These are phyloP conservation scores for Hanseniaspora singularis DNA, from an alignment of 805 yeast genomes.

Conservation along the genomic window DNA sequence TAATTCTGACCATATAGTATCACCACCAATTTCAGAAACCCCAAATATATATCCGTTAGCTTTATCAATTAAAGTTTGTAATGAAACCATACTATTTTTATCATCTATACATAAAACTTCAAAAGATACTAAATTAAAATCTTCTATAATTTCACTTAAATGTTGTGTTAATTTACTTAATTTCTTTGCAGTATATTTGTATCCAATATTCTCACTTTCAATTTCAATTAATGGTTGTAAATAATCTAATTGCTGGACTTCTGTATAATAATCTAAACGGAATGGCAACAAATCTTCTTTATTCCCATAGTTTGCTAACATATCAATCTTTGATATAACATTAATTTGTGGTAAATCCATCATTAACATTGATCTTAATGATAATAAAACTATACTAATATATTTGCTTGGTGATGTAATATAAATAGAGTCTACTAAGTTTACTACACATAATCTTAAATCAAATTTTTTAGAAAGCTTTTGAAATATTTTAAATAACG, in stretches of 20 bases:
- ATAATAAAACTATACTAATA: slow-evolving; percentile 63
- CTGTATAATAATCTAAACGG: slow-evolving; percentile 74
- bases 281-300: slow-evolving; percentile 48
- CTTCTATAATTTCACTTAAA: slow-evolving; percentile 73
- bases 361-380: slow-evolving; percentile 85
- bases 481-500: slow-evolving; percentile 57
- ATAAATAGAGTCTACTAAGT: slow-evolving; percentile 70
- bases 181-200: slow-evolving; percentile 43
- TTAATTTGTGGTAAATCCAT: slow-evolving; percentile 86
- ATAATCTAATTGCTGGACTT: slow-evolving; percentile 70
- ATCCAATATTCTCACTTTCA: slow-evolving; percentile 42
- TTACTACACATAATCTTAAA: slow-evolving; percentile 71
- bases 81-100: slow-evolving; percentile 77
- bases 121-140: slow-evolving; percentile 74
- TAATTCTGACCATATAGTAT: slow-evolving; percentile 94
- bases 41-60: slow-evolving; percentile 93
- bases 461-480: slow-evolving; percentile 51
- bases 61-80: slow-evolving; percentile 68
- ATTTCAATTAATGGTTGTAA: slow-evolving; percentile 56
- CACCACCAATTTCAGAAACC: slow-evolving; percentile 90
- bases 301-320: slow-evolving; percentile 56
- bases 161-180: slow-evolving; percentile 60
- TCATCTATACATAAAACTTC: slow-evolving; percentile 87
- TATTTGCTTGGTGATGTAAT: slow-evolving; percentile 82
- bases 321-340: slow-evolving; percentile 83